Evolutionary conservation across 2,329 filamentous ascomycete genomes (phyloP), one percentile per base, ranked within the genome.

Genomic region (Leptosphaerulina australis): DNA sequence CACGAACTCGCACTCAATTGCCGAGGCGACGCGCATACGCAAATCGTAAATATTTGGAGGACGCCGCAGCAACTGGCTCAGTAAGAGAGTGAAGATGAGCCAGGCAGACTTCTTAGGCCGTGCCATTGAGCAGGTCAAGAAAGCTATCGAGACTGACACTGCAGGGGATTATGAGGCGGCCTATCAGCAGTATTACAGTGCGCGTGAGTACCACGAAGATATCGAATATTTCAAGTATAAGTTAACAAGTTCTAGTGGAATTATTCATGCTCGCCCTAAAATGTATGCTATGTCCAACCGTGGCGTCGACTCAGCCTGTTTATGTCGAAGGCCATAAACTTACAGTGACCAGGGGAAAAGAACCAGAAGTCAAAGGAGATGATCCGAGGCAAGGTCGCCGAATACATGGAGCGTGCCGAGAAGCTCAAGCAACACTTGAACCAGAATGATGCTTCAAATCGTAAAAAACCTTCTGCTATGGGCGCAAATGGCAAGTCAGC

Each of bases 351-450:
- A 76, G 74, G 74, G 93, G 94, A 99, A 79, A 99, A 97, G 83
- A 97, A 97, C 78, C 86, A 89, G 58, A 93, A 92, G 66, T 92
- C 91, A 58, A 97, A 97, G 80, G 91, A 95, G 71, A 96, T 96
- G 84, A 97, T 99, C 74, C 88, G 94, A 63, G 86, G 89, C 64
- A 97, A 97, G 80, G 91, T 92, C 15, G 89, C 82, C 65, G 93
- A 97, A 72, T 99, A 99, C 81, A 96, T 99, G 88, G 93, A 97
- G 76, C 90, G 94, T 56, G 94, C 94, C 58, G 94, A 99, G 80
- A 97, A 97, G 79, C 84, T 99, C 59, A 99, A 99, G 77, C 85
- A 87, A 47, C 94, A 97, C 71, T 79, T 99, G 30, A 81, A 86
- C 41, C 87, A 92, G 59, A 81, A 84, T 45, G 88, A 94, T 58